Conservation (phyloP, 257 asterid genomes). For the Solanum infundibuliforme region DNA sequence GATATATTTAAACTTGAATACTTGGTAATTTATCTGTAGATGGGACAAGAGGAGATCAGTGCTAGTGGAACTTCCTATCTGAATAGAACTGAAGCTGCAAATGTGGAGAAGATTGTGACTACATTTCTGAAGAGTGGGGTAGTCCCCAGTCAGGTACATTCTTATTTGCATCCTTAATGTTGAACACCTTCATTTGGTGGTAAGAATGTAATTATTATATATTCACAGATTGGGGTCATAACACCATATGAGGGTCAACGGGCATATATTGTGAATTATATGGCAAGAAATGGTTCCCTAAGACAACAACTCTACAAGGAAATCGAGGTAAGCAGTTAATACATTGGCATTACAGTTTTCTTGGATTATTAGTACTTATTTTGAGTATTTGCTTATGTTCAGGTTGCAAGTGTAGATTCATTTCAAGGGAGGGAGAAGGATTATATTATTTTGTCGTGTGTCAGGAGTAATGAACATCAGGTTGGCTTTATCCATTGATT, state of each 20-base stretch:
- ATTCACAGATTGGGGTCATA: slow-evolving; percentile 80
- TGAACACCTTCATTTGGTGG: not conserved
- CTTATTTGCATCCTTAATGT: not conserved
- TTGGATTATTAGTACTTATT: not conserved
- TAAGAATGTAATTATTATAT: not conserved
- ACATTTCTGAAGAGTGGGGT: slow-evolving; percentile 97
- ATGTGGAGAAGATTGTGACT: slow-evolving; percentile 95
- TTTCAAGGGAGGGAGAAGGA: slow-evolving; percentile 99
- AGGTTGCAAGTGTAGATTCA: slow-evolving; percentile 99
- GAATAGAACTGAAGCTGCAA: slow-evolving; percentile 97
- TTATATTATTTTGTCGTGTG: slow-evolving; percentile 90
- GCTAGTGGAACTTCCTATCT: slow-evolving; percentile 96
- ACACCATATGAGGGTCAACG: slow-evolving; percentile 99
- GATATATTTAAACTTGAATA: not conserved
- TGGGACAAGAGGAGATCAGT: slow-evolving; percentile 99
- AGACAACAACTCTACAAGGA: slow-evolving; percentile 98
- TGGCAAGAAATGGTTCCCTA: slow-evolving; percentile 92
- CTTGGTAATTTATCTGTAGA: slow-evolving; percentile 30
- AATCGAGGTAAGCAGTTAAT: slow-evolving; percentile 55
- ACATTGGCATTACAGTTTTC: not conserved
- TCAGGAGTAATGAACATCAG: slow-evolving; percentile 99
- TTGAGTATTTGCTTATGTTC: slow-evolving; percentile 6
- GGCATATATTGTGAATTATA: slow-evolving; percentile 92
- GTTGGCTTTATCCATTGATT: slow-evolving; percentile 23
- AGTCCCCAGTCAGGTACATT: slow-evolving; percentile 82